Conservation (phyloP, 1,139 yeast species). For the Candida labiduridarum region DNA sequence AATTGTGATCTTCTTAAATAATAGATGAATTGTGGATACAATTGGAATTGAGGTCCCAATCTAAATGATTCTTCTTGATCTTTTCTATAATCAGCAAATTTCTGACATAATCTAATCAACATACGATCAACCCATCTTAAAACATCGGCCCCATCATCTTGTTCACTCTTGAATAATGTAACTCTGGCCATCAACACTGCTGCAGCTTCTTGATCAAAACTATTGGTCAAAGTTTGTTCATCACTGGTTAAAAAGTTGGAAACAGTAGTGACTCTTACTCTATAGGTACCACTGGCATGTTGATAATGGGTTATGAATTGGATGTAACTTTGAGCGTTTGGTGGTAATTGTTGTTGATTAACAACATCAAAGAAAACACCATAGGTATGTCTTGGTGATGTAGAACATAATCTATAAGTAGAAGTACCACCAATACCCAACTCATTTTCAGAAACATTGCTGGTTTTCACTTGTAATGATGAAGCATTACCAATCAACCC, state of each 20-base stretch:
- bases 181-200: constrained; percentile 95
- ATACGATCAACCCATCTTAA: constrained; percentile 55
- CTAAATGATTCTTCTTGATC: constrained; percentile 50
- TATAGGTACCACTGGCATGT: constrained; percentile 77
- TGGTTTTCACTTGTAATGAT: constrained; percentile 61
- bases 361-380: constrained; percentile 88
- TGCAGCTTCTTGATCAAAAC: constrained; percentile 99
- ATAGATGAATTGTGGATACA: constrained; percentile 92
- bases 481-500: constrained; percentile 95
- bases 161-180: constrained; percentile 87
- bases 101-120: constrained; percentile 53
- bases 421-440: constrained; percentile 92
- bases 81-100: constrained; percentile 54
- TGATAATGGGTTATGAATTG: constrained; percentile 81
- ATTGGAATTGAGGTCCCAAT: constrained; percentile 49
- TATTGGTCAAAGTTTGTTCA: constrained; percentile 51
- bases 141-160: constrained; percentile 57
- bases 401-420: constrained; percentile 80
- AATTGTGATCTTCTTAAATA: constrained; percentile 96
- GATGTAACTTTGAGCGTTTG: constrained; percentile 56
- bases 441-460: constrained; percentile 88
- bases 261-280: constrained; percentile 90
- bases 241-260: constrained; percentile 62
- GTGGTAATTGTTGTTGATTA: constrained; percentile 48
- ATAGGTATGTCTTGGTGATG: constrained; percentile 85